Percentiles rank a stretch among this genome's conserved stretches.
These are phyloP conservation scores for Naematelia encephala DNA, from an alignment of 768 basidiomycete species.

Conservation along the genomic window DNA sequence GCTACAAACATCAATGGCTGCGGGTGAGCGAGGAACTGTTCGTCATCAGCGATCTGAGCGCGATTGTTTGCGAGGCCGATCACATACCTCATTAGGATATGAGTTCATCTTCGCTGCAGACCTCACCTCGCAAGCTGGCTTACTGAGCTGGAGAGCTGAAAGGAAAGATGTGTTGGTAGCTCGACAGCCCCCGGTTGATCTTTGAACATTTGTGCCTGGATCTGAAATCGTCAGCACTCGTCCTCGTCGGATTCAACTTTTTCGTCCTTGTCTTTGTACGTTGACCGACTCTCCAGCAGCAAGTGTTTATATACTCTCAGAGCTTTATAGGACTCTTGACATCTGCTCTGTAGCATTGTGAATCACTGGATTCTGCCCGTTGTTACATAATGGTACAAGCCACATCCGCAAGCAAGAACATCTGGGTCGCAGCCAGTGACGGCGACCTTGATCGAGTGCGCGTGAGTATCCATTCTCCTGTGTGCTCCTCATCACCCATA, in stretches of 20 bases:
- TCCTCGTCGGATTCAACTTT: too few relatives aligned
- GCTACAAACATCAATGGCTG: constrained; percentile 93
- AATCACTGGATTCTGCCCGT: too few relatives aligned
- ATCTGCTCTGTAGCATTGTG: too few relatives aligned
- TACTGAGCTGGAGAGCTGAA: too few relatives aligned
- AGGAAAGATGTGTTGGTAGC: too few relatives aligned
- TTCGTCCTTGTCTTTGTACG: too few relatives aligned
- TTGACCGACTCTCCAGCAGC: too few relatives aligned
- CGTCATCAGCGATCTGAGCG: neutral
- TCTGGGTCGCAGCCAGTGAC: constrained; percentile 91
- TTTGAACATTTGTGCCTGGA: too few relatives aligned
- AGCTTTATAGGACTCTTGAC: too few relatives aligned
- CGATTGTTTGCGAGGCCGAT: neutral
- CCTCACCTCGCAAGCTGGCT: neutral
- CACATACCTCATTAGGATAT: constrained; percentile 65
- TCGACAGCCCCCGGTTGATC: too few relatives aligned
- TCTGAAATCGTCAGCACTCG: too few relatives aligned
- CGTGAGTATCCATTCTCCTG: constrained; percentile 58
- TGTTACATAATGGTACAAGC: constrained; percentile 38
- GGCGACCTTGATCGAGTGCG: constrained; percentile 75
- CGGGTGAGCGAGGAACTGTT: constrained; percentile 74
- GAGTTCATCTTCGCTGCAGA: constrained; percentile 66
- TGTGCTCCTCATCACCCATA: constrained; percentile 1
- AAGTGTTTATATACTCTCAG: too few relatives aligned
- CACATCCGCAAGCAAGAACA: constrained; percentile 56